Percentiles rank a stretch among this genome's conserved stretches.
These are phyloP conservation scores for Arthrobotrys megalospora DNA, from an alignment of 2,329 filamentous ascomycete species.

Conservation along the genomic window DNA sequence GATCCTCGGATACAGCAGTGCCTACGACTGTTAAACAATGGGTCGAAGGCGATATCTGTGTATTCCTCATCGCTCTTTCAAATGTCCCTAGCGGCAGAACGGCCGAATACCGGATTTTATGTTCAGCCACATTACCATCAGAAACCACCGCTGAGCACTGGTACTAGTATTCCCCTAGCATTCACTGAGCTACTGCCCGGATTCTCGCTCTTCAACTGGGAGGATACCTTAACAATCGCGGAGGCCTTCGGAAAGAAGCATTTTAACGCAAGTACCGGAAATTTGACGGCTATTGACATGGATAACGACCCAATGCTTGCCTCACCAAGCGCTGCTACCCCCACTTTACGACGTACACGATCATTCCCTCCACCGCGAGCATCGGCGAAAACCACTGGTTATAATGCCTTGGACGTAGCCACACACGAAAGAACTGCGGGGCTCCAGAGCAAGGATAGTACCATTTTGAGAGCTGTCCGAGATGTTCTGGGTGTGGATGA, in stretches of 20 bases:
- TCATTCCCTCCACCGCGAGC: conserved; percentile 64
- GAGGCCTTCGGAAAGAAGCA: conserved; percentile 64
- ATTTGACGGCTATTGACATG: conserved; percentile 53
- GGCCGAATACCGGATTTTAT: conserved; percentile 64
- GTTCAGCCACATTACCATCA: conserved; percentile 65
- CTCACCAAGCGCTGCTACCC: conserved; percentile 35
- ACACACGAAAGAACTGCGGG: conserved; percentile 64
- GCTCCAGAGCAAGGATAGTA: conserved; percentile 64
- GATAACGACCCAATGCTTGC: conserved; percentile 46
- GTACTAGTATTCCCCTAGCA: conserved; percentile 64
- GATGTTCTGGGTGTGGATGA: conserved; percentile 65
- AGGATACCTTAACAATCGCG: conserved; percentile 64
- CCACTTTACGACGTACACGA: conserved; percentile 63
- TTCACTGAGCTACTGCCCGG: conserved; percentile 64
- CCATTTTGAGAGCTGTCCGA: conserved; percentile 64
- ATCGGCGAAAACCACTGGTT: conserved; percentile 64
- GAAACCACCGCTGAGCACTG: conserved; percentile 64
- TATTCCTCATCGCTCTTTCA: conserved; percentile 64
- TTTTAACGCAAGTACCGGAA: conserved; percentile 58
- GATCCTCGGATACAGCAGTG: conserved; percentile 62
- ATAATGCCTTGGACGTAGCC: conserved; percentile 64
- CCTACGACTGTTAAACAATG: conserved; percentile 58
- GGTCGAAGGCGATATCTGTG: conserved; percentile 62
- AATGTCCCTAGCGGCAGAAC: conserved; percentile 64
- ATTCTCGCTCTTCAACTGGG: conserved; percentile 64